Evolutionary conservation across 2,329 filamentous ascomycete genomes (phyloP), one percentile per base, ranked within the genome.

Genomic region (Fusarium abutilonis): DNA sequence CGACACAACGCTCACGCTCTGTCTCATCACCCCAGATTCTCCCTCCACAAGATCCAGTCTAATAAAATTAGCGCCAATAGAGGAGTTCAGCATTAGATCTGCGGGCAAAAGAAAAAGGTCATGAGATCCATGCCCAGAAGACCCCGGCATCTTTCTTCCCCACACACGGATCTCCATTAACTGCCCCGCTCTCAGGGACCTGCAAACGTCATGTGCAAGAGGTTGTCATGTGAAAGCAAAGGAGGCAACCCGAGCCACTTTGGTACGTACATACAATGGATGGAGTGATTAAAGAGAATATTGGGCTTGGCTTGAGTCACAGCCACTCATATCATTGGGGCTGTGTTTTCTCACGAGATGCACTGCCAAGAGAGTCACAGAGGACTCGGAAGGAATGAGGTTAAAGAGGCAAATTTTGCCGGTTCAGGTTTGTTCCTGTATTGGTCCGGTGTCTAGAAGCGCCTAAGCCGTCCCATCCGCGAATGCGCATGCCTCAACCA

Each of bases 201-300:
- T 41, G 42, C 40, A 59, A 57, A 54, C 53, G 49, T 64, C 67
- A 68, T 68, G 67, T 63, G 67, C 52, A 49, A 60, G 31, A 38
- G 7, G 21, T 38, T 68, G 56, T 68, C 67, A 69, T 70, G 67
- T 69, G 67, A 70, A 63, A 60, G 48, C 35, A 36, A 21, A 39
- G 23, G 50, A 48, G 56, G 61, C 60, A 40, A 53, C 36, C 60
- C 61, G 39, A 64, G 61, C 61, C 60, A 64, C 61, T 28, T 32
- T 45, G 38, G 35, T 47, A 35, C 34, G 54, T 35, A 60, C 55
- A 54, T 59, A 59, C 36, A 41, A 60, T 42, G 49, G 36, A 38
- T 38, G 32, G 48, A 38, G 35, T 28, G 46, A 14, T 40, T 6
- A 29, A 7, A 40, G 31, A 48, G 17, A 34, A 9, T 52, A 3